Base-by-base conservation (phyloP, 495 filamentous ascomycete species). In the Cercophora newfieldiana region DNA sequence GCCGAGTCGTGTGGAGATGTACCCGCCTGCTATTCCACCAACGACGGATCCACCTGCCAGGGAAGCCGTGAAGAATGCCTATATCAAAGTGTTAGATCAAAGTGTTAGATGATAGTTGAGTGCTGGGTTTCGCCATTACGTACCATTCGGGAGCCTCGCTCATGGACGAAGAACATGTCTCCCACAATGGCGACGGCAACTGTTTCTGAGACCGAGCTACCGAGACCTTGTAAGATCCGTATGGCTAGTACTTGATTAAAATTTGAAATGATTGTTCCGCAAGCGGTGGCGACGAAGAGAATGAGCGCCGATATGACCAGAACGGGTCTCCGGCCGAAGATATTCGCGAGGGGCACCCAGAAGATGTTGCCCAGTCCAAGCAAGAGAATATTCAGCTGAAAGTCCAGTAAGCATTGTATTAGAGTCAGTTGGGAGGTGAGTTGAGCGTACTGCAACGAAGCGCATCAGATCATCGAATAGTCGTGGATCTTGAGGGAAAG, bases 261-360 rank as follows among this genome's bases (percentile, higher is more conserved):
- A 6, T 70, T 75, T 4, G 68, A 63, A 50, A 78, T 78, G 44
- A 77, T 73, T 0, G 79, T 81, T 44, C 83, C 85, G 25, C 79
- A 81, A 18, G 79, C 71, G 19, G 83, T 83, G 58, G 79, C 80
- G 1, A 82, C 71, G 1, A 80, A 68, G 66, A 80, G 78, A 47
- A 77, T 72, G 10, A 83, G 60, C 1, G 80, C 70, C 6, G 83
- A 85, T 6, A 85, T 37, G 7, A 87, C 73, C 31, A 85, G 80
- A 31, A 85, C 77, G 5, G 81, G 82, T 2, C 85, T 81, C n/a
- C 84, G 79, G 3, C 86, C 85, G 61, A 75, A 87, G 10, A 83
- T 75, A 61, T 85, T 84, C 6, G 85, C 82, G n/a, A 88, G 59
- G 0, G 86, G 86, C n/a, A 82, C 81, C 81, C 84, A 85, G 61